phyloP scores from a whole-genome alignment of 1,284 basidiomycete genomes.

The Pascua sp. region DNA sequence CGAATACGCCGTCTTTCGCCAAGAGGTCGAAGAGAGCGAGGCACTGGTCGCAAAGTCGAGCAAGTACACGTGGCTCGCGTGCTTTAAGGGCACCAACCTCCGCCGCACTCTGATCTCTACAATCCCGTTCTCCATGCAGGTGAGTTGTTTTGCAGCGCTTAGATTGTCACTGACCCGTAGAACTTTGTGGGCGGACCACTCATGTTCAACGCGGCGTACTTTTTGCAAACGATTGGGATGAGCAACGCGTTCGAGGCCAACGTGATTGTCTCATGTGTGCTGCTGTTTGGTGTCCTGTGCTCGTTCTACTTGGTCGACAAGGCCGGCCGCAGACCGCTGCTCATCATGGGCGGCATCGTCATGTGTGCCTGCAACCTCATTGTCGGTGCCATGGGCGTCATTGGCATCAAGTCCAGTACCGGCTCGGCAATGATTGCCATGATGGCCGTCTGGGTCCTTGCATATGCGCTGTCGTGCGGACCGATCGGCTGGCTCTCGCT shows the following conservation, averaged over 20 bases:
- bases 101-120: conserved; percentile 24
- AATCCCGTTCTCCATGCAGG: conserved; percentile 24
- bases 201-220: too few relatives aligned
- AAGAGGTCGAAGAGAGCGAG: conserved; percentile 16
- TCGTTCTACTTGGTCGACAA: conserved; percentile 12
- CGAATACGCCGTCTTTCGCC: conserved; percentile 25
- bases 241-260: neutral
- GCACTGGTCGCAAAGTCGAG: neutral
- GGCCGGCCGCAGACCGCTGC: conserved; percentile 24
- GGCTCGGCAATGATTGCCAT: conserved; percentile 20
- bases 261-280: conserved; percentile 21
- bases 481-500: conserved; percentile 23
- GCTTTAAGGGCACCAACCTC: conserved; percentile 27
- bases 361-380: conserved; percentile 27
- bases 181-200: too few relatives aligned
- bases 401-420: neutral
- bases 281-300: too few relatives aligned
- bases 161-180: conserved; percentile 16
- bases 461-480: conserved; percentile 18
- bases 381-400: conserved; percentile 19
- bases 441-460: conserved; percentile 24
- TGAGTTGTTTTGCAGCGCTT: conserved; percentile 19
- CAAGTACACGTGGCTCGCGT: conserved; percentile 13
- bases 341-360: conserved; percentile 21
- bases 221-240: too few relatives aligned